A percentile compares a stretch with the other conserved stretches of the same genome.
These are phyloP conservation scores for Plenodomus biglobosus DNA, from an alignment of 2,329 filamentous ascomycete species.

Conservation along the genomic window DNA sequence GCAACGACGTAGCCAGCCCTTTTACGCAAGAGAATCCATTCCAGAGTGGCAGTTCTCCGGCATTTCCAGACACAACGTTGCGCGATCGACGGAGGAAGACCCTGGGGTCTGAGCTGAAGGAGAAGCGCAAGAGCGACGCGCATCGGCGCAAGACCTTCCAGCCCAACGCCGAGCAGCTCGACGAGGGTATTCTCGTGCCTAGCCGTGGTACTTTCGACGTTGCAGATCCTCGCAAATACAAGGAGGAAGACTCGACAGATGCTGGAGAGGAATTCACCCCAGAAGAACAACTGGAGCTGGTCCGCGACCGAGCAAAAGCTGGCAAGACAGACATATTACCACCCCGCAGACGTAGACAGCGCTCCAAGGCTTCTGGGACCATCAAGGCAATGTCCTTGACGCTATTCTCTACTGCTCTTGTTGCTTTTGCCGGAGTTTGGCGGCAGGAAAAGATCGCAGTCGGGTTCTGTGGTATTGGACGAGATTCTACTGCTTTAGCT, in stretches of 20 bases:
- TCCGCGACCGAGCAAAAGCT: slow-evolving; percentile 64
- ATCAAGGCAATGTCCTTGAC: slow-evolving; percentile 69
- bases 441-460: slow-evolving; percentile 94
- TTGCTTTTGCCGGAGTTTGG: slow-evolving; percentile 78
- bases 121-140: slow-evolving; percentile 48
- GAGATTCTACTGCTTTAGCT: slow-evolving; percentile 60
- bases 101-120: slow-evolving; percentile 44
- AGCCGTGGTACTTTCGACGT: slow-evolving; percentile 62
- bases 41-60: slow-evolving; percentile 77
- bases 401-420: slow-evolving; percentile 68
- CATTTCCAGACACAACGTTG: slow-evolving; percentile 40
- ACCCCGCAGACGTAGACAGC: slow-evolving; percentile 33
- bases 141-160: slow-evolving; percentile 49
- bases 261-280: slow-evolving; percentile 91
- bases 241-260: slow-evolving; percentile 56
- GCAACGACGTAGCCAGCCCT: slow-evolving; percentile 59
- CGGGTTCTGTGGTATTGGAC: slow-evolving; percentile 84
- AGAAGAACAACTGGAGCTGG: slow-evolving; percentile 76
- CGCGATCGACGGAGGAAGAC: slow-evolving; percentile 57
- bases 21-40: slow-evolving; percentile 94
- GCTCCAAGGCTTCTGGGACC: slow-evolving; percentile 49
- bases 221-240: slow-evolving; percentile 51
- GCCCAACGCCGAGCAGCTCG: slow-evolving; percentile 48
- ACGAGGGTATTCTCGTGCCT: slow-evolving; percentile 57
- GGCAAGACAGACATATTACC: slow-evolving; percentile 56